Conservation (phyloP, 192 early-diverging fungal genomes). For the Podila clonocystis region DNA sequence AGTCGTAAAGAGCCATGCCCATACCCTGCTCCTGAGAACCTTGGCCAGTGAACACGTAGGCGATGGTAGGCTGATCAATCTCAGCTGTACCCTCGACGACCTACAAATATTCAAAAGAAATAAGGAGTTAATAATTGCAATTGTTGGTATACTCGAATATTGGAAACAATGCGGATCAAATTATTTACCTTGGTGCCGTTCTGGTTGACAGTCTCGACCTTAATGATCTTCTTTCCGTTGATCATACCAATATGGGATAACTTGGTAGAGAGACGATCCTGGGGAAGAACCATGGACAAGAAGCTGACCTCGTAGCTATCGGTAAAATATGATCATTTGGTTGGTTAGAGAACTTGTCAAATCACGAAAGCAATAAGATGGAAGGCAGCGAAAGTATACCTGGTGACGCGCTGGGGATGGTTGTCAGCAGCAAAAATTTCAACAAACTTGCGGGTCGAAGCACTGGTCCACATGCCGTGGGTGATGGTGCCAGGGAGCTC, state of each 20-base stretch:
- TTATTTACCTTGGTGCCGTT: conserved; percentile 67
- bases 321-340: neutral
- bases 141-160: neutral
- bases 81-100: conserved; percentile 92
- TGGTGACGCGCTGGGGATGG: conserved; percentile 86
- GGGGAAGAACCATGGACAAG: conserved; percentile 93
- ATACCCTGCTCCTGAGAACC: conserved; percentile 96
- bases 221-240: conserved; percentile 95
- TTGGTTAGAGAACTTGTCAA: neutral
- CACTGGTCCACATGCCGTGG: conserved; percentile 98
- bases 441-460: conserved; percentile 94
- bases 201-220: conserved; percentile 89
- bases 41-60: conserved; percentile 96
- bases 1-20: conserved; percentile 93
- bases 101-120: neutral
- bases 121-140: neutral
- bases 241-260: conserved; percentile 94
- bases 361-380: neutral
- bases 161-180: neutral
- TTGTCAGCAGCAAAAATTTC: conserved; percentile 96
- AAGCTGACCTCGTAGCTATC: conserved; percentile 83
- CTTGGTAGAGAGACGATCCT: conserved; percentile 90
- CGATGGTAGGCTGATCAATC: conserved; percentile 91
- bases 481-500: conserved; percentile 93
- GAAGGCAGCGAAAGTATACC: conserved; percentile 3